Conservation (phyloP, 1,284 basidiomycete species). For the Uromyces viciae-fabae region DNA sequence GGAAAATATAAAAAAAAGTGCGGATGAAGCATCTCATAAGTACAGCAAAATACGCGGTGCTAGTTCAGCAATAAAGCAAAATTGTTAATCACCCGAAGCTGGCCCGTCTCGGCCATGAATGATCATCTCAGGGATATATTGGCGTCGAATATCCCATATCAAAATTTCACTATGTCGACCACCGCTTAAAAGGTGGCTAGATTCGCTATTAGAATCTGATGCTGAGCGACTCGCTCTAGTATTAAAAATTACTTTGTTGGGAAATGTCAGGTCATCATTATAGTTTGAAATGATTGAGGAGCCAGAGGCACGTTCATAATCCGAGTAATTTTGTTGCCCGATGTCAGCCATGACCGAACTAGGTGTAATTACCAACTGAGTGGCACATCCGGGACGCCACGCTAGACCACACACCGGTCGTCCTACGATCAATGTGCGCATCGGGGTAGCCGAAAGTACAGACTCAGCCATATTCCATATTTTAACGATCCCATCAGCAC, state of each 20-base stretch:
- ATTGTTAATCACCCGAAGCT: conserved; percentile 19
- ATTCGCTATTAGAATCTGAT: conserved; percentile 8
- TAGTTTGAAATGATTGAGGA: conserved; percentile 15
- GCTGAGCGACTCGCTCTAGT: background rate
- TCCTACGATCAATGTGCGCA: conserved; percentile 25
- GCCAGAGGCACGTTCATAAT: conserved; percentile 25
- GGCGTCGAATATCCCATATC: conserved; percentile 37
- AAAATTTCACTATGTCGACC: conserved; percentile 35
- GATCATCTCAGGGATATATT: conserved; percentile 28
- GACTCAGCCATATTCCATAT: conserved; percentile 33
- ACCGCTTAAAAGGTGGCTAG: background rate
- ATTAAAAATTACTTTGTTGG: background rate
- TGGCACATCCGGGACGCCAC: conserved; percentile 29
- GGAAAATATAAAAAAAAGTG: no score
- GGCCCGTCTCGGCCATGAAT: conserved; percentile 34
- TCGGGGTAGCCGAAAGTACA: conserved; percentile 6
- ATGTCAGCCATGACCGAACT: conserved; percentile 39
- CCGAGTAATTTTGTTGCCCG: conserved; percentile 11
- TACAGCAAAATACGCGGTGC: no score
- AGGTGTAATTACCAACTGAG: conserved; percentile 29
- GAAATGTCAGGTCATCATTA: background rate
- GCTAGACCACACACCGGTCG: conserved; percentile 28
- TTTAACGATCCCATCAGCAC: conserved; percentile 34
- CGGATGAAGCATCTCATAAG: no score
- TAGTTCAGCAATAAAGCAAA: no score